These are phyloP conservation scores for Butyriboletus loyo DNA, from an alignment of 768 basidiomycete species.

Conservation along the genomic window DNA sequence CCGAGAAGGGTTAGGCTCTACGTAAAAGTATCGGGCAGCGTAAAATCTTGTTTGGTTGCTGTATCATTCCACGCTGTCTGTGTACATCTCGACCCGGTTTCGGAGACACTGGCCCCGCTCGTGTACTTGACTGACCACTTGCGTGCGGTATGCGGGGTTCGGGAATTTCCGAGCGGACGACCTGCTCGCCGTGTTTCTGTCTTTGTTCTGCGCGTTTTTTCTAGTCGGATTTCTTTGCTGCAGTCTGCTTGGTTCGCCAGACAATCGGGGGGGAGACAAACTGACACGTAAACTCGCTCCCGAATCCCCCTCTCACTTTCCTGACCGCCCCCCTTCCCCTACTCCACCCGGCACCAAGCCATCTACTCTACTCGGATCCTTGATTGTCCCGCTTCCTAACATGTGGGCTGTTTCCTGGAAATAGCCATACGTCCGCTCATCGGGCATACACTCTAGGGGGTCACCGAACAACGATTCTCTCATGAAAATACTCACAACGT, in stretches of 20 bases:
- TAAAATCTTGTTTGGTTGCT: constrained; percentile 3
- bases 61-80: constrained; percentile 9
- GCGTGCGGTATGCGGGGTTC: constrained; percentile 23
- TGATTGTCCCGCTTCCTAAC: neutral
- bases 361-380: neutral
- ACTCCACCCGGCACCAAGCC: neutral
- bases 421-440: constrained; percentile 17
- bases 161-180: constrained; percentile 27
- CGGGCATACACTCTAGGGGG: constrained; percentile 24
- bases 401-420: constrained; percentile 23
- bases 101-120: neutral
- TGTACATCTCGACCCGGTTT: constrained; percentile 2
- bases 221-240: constrained; percentile 3
- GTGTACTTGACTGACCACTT: constrained; percentile 11
- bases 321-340: constrained; percentile 6
- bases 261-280: constrained; percentile 9
- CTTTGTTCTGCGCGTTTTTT: constrained; percentile 21
- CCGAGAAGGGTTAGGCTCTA: constrained; percentile 50
- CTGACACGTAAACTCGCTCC: constrained; percentile 12
- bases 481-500: constrained; percentile 25
- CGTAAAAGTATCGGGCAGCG: constrained; percentile 11
- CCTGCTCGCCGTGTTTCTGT: constrained; percentile 7
- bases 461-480: constrained; percentile 17
- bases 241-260: constrained; percentile 5
- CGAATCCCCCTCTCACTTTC: neutral